phyloP scores from a whole-genome alignment of 139 green algal species.

The Monoraphidium neglectum region DNA sequence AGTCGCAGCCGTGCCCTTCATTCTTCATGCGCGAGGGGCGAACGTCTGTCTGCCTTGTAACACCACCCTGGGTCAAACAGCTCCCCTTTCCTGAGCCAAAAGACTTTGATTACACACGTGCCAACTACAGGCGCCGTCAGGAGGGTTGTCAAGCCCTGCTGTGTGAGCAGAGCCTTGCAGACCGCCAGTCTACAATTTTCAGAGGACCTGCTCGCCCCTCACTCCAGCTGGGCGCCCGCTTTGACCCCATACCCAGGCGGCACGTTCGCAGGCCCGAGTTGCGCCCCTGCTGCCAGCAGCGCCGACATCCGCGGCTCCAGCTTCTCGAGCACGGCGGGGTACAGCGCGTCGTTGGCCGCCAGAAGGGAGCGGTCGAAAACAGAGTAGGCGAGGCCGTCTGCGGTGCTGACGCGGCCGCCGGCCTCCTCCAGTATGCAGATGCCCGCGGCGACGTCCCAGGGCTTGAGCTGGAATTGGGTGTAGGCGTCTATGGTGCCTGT shows the following conservation, averaged over 20 bases:
- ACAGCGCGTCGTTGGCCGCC: constrained; percentile 52
- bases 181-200: too few species aligned
- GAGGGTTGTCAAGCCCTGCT: too few species aligned
- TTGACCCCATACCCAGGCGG: constrained; percentile 39
- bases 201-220: background rate
- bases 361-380: constrained; percentile 62
- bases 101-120: too few species aligned
- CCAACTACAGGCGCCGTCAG: too few species aligned
- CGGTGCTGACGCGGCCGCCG: constrained; percentile 47
- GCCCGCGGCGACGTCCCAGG: constrained; percentile 54
- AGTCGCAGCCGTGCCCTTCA: too few species aligned
- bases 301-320: constrained; percentile 29
- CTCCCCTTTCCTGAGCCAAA: too few species aligned
- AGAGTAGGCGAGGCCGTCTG: constrained; percentile 52
- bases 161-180: too few species aligned
- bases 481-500: constrained; percentile 56
- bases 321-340: constrained; percentile 38
- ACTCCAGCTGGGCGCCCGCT: constrained; percentile 28
- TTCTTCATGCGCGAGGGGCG: too few species aligned
- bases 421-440: constrained; percentile 63
- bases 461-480: constrained; percentile 63
- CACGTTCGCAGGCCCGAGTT: constrained; percentile 41
- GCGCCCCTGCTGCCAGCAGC: constrained; percentile 23
- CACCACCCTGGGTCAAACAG: too few species aligned
- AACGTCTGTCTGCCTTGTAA: too few species aligned